These are phyloP conservation scores for Plasmodium cynomolgi DNA, from an alignment of 169 alveolate genomes.

Conservation along the genomic window DNA sequence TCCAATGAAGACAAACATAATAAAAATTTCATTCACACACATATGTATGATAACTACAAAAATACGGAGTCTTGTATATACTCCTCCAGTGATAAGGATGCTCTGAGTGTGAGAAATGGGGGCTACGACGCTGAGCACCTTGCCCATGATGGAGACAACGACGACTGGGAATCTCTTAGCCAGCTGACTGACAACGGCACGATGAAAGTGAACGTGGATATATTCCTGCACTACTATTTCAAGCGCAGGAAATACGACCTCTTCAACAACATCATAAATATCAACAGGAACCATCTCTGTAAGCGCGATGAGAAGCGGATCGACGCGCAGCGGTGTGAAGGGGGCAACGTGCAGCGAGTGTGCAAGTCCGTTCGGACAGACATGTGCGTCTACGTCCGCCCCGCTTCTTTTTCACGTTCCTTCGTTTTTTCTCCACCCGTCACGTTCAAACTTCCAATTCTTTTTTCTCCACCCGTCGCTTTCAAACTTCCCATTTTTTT, in stretches of 20 bases:
- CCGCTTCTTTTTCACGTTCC: neutral
- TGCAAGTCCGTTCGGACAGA: neutral
- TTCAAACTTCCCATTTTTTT: neutral
- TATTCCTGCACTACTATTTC: slow-evolving; percentile 63
- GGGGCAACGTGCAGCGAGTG: neutral
- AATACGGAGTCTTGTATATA: slow-evolving; percentile 31
- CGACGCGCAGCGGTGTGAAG: neutral
- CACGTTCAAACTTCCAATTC: neutral
- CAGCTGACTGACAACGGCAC: slow-evolving; percentile 66
- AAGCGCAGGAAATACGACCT: slow-evolving; percentile 54
- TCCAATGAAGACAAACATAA: neutral
- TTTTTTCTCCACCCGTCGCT: neutral
- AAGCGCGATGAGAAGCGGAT: neutral
- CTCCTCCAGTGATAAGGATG: slow-evolving; percentile 63
- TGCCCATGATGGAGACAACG: neutral
- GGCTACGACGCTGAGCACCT: neutral
- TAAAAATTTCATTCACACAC: neutral
- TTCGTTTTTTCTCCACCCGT: neutral
- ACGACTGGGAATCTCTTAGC: slow-evolving; percentile 36
- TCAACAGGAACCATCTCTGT: slow-evolving; percentile 59
- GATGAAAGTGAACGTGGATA: slow-evolving; percentile 68
- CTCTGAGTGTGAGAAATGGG: neutral
- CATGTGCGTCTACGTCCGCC: neutral
- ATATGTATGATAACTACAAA: slow-evolving; percentile 31
- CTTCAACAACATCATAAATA: slow-evolving; percentile 64